Base-by-base conservation (phyloP, 345 rosid species). In the Rhodamnia argentea region DNA sequence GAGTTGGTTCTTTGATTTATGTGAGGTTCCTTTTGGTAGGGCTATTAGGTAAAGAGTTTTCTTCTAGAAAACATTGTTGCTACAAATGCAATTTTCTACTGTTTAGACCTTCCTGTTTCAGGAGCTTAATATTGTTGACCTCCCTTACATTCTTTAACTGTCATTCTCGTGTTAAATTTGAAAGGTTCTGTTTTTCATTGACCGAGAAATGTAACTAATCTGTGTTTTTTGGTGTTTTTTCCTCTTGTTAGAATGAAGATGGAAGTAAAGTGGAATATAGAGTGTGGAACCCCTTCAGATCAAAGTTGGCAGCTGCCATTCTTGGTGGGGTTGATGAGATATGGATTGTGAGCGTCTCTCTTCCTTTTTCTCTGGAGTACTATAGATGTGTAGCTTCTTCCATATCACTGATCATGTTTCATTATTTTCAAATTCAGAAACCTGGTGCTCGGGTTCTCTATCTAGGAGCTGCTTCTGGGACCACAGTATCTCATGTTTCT, bases 391-490 rank as follows among this genome's bases (percentile, higher is more conserved):
- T 81, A 74, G 7, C 13, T 82, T 14, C 57, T 85, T 14, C 14
- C 23, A 47, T 12, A 9, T 37, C 26, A 13, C 52, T 55, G 24
- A 13, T 40, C 29, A 15, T 37, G 23, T 56, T 29, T 54, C 23
- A 57, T 42, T 62, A 42, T 29, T 29, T 56, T 47, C 22, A 50
- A 29, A 1, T 82, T 53, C 29, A 97, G 99, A 95, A 90, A 94
- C 99, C 99, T 40, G 99, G 99, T 84, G 98, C 93, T 64, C 93
- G 94, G 83, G 98, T 97, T 87, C 96, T 96, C 0, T 95, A 96
- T 89, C 96, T 97, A 82, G 99, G 99, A 84, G 99, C 99, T 88
- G 99, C 99, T 86, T 97, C 99, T 57, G 98, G 99, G 29, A 97
- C 99, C 27, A 96, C 98, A 20, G 99, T 97, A 29, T 97, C 99